Evolutionary conservation across 225 moss, liverwort and hornwort genomes (phyloP), one percentile per base, ranked within the genome.

Genomic region (Neckera pumila): DNA sequence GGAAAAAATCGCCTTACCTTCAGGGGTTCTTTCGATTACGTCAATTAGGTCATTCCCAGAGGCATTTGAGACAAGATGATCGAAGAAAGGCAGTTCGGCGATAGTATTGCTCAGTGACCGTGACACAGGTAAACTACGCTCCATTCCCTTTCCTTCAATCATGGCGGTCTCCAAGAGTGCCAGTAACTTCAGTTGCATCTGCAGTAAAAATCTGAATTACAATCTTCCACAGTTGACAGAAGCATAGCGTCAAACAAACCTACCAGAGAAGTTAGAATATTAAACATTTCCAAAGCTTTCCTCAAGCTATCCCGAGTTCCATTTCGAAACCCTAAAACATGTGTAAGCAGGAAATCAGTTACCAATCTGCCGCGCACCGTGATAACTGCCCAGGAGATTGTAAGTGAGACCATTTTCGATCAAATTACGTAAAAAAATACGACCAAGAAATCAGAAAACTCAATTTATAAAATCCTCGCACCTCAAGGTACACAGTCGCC

Each of bases 81-180:
- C 94, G 87, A 97, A 96, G 63, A 90, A 87, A 51, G 96, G 94
- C 76, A 95, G 88, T 84, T 96, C 97, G 31, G 94, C 91, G 25
- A 63, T 88, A 74, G 84, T 58, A 80, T 89, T 93, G 87, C 88
- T 92, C 86, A 96, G 87, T 73, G 94, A 91, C 85, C 91, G 91
- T 45, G 91, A 92, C 63, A 92, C 83, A 74, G 92, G 85, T 76
- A 88, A 76, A 91, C 93, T 95, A 74, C 96, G 96, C 76, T 96
- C 96, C 89, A 94, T 92, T 82, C 95, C 96, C 93, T 97, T 99
- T 51, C 96, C 97, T 92, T 96, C 97, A 79, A 97, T 88, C 75
- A 95, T 82, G 56, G 96, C 91, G 72, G 90, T 93, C 90, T 96
- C 99, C 91, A 97, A 89, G 83, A 99, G 94, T 79, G 91, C 85